Evolutionary conservation across 2,329 filamentous ascomycete genomes (phyloP).

Genomic region (Beauveria sp.): DNA sequence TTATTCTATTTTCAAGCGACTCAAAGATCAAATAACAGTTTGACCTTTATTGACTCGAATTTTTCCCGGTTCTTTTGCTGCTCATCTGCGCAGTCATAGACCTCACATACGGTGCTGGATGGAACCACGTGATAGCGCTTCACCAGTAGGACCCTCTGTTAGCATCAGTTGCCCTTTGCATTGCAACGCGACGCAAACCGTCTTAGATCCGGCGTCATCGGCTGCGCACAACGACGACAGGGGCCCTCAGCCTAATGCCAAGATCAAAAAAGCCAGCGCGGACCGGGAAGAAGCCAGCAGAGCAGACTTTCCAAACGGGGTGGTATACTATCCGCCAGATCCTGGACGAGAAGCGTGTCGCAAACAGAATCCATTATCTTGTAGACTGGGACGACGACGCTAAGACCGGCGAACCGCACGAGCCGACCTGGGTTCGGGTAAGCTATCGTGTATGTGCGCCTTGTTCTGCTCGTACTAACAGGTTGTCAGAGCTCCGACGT

Average conservation of each 20-base stretch:
- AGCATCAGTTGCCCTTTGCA: neutral
- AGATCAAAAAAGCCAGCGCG: neutral
- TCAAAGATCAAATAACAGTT: neutral
- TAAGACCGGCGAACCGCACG: slow-evolving; percentile 25
- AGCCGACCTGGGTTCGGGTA: slow-evolving; percentile 27
- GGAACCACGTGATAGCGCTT: slow-evolving; percentile 15
- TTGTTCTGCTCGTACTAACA: neutral
- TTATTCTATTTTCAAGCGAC: neutral
- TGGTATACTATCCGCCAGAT: slow-evolving; percentile 30
- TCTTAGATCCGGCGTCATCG: slow-evolving; percentile 26
- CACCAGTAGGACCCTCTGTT: neutral
- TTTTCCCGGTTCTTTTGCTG: neutral
- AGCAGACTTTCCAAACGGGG: slow-evolving; percentile 15
- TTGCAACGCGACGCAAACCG: slow-evolving; percentile 19
- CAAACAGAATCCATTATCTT: slow-evolving; percentile 25
- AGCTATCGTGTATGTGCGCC: neutral
- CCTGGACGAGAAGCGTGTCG: slow-evolving; percentile 24
- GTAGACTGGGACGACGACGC: slow-evolving; percentile 31
- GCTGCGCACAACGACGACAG: slow-evolving; percentile 21
- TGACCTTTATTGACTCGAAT: neutral
- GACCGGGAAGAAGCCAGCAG: slow-evolving; percentile 13
- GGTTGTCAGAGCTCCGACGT: slow-evolving; percentile 22
- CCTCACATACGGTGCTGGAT: neutral
- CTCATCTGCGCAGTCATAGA: neutral
- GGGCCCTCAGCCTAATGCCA: slow-evolving; percentile 15